Conservation (phyloP, 2,329 filamentous ascomycete genomes). For the Hypoxylon rubiginosum region DNA sequence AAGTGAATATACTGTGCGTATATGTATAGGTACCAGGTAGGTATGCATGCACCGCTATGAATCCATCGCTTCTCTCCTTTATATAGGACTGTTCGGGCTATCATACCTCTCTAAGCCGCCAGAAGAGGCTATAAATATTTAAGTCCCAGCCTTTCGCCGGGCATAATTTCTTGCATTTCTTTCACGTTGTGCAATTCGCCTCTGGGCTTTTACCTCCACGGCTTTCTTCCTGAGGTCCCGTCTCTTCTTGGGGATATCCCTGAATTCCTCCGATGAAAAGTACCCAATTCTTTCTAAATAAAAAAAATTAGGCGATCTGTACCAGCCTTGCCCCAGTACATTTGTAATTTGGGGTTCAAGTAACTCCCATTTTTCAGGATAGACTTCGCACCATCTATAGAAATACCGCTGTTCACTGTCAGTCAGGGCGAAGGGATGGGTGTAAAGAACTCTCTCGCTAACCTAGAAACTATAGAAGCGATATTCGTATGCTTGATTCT, state of each 20-base stretch:
- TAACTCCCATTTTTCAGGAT: background rate
- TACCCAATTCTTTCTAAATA: background rate
- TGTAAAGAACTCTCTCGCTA: background rate
- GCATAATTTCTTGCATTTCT: background rate
- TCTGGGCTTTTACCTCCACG: background rate
- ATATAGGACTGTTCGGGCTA: too few species aligned
- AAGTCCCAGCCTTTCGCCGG: too few species aligned
- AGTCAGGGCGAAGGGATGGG: background rate
- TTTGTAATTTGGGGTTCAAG: background rate
- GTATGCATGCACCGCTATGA: too few species aligned
- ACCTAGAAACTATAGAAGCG: background rate
- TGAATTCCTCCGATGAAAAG: background rate
- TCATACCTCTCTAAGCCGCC: too few species aligned
- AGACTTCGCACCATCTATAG: background rate
- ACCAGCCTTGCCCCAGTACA: slow-evolving; percentile 1
- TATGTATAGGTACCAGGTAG: background rate
- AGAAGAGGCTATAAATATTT: too few species aligned
- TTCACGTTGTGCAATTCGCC: background rate
- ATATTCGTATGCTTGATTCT: too few species aligned
- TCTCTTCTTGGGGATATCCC: background rate
- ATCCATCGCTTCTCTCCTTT: background rate
- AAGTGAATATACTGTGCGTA: too few species aligned
- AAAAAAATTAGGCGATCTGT: background rate
- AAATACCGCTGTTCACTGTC: background rate
- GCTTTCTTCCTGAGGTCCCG: background rate